A percentile compares a stretch with the other conserved stretches of the same genome.
phyloP scores from a whole-genome alignment of 495 filamentous ascomycete genomes.

The Annulohypoxylon maeteangense region DNA sequence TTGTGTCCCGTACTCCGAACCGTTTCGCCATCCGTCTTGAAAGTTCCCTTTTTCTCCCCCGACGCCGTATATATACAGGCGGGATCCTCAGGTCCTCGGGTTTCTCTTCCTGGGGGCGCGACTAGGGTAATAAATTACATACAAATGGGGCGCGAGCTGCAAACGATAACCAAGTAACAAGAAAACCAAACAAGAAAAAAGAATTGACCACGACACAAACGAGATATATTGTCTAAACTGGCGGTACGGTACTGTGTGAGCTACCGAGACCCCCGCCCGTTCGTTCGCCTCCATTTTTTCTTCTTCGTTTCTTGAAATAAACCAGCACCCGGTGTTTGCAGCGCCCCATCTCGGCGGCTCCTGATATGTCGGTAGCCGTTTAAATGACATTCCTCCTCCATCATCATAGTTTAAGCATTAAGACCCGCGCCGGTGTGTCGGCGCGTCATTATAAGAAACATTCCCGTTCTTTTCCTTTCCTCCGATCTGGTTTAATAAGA shows the following conservation, averaged over 20 bases:
- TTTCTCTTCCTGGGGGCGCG: neutral
- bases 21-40: neutral
- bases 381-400: neutral
- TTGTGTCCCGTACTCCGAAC: constrained; percentile 1
- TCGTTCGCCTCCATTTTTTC: constrained; percentile 25
- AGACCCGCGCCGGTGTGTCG: constrained; percentile 11
- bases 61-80: constrained; percentile 33
- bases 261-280: constrained; percentile 33
- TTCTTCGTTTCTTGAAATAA: neutral
- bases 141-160: constrained; percentile 23
- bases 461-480: neutral
- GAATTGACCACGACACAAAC: constrained; percentile 22
- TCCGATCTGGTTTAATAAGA: neutral
- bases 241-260: constrained; percentile 42
- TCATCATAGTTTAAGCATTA: constrained; percentile 17
- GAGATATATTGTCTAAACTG: constrained; percentile 45
- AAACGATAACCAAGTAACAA: no score
- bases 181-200: neutral
- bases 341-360: constrained; percentile 13
- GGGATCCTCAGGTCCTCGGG: constrained; percentile 3
- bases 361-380: constrained; percentile 2
- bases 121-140: constrained; percentile 18
- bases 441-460: constrained; percentile 22
- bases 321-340: neutral
- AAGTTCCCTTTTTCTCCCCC: neutral